phyloP scores from a whole-genome alignment of 768 basidiomycete genomes.

The Tulasnella sp. region DNA sequence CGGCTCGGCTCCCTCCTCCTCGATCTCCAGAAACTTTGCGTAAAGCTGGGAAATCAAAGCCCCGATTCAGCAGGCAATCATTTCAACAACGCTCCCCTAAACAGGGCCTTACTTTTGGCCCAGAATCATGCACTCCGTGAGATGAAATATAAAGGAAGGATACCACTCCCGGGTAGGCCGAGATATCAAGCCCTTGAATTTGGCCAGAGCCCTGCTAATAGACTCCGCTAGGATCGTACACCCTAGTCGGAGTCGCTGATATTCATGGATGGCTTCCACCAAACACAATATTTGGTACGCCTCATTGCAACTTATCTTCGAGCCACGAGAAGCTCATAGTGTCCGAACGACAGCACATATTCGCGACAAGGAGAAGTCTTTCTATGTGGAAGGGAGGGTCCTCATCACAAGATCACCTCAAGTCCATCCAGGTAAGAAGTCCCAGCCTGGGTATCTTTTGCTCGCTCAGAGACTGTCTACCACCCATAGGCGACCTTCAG shows the following conservation, averaged over 20 bases:
- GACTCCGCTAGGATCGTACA: conserved; percentile 30
- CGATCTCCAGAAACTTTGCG: conserved; percentile 35
- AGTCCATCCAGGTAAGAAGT: conserved; percentile 63
- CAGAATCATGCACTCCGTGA: conserved; percentile 53
- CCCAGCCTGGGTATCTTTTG: not conserved
- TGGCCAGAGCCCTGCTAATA: not conserved
- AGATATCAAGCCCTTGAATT: not conserved
- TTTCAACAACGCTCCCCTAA: conserved; percentile 38
- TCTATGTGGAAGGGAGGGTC: conserved; percentile 43
- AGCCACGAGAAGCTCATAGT: not conserved
- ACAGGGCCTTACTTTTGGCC: conserved; percentile 40
- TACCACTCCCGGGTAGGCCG: conserved; percentile 47
- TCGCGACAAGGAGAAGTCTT: conserved; percentile 14
- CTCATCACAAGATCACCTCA: conserved; percentile 54
- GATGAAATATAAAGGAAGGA: conserved; percentile 53
- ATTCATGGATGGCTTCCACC: conserved; percentile 41
- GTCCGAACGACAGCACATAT: conserved; percentile 34
- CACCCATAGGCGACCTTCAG: conserved; percentile 13
- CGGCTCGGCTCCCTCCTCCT: conserved; percentile 42
- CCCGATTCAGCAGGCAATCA: conserved; percentile 20
- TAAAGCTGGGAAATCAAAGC: conserved; percentile 27
- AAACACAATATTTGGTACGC: conserved; percentile 45
- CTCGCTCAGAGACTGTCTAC: not conserved
- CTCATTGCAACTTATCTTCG: conserved; percentile 23
- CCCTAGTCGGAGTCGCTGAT: conserved; percentile 63